These are phyloP conservation scores for Cucumis cinereus DNA, from an alignment of 306 rosid genomes.

Conservation along the genomic window DNA sequence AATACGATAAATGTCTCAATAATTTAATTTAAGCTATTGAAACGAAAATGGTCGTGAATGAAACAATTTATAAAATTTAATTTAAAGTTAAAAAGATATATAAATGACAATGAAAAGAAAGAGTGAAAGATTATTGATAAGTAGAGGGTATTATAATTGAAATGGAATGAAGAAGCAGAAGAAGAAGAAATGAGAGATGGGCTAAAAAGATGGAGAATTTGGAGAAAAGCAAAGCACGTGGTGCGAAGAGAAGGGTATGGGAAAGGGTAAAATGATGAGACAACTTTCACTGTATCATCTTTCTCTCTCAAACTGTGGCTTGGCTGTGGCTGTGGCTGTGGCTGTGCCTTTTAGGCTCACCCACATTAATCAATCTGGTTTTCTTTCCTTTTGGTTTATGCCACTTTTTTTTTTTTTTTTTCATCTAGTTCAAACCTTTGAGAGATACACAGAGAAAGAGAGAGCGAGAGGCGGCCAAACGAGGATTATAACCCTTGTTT, in stretches of 20 bases:
- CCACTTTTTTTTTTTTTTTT: not conserved
- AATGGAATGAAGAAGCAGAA: not conserved
- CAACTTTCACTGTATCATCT: not conserved
- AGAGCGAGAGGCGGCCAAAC: not conserved
- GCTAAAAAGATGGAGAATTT: slow-evolving; percentile 4
- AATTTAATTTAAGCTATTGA: too few relatives aligned
- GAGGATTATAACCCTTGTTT: not conserved
- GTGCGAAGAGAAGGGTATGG: not conserved
- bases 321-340: too few relatives aligned
- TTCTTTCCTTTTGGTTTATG: not conserved
- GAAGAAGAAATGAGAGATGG: not conserved
- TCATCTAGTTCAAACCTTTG: not conserved
- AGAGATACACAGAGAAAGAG: not conserved
- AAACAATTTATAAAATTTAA: too few relatives aligned
- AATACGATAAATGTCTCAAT: too few relatives aligned
- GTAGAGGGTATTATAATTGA: not conserved
- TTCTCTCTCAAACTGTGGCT: not conserved
- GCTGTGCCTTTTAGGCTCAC: not conserved
- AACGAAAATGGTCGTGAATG: too few relatives aligned
- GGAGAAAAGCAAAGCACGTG: not conserved
- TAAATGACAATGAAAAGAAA: too few relatives aligned
- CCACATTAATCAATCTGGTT: not conserved
- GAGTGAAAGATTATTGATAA: too few relatives aligned
- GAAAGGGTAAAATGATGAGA: not conserved
- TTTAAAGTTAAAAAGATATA: too few relatives aligned